Base-by-base conservation (phyloP, 2,329 filamentous ascomycete genomes). In the Ambrosiella cleistominuta region DNA sequence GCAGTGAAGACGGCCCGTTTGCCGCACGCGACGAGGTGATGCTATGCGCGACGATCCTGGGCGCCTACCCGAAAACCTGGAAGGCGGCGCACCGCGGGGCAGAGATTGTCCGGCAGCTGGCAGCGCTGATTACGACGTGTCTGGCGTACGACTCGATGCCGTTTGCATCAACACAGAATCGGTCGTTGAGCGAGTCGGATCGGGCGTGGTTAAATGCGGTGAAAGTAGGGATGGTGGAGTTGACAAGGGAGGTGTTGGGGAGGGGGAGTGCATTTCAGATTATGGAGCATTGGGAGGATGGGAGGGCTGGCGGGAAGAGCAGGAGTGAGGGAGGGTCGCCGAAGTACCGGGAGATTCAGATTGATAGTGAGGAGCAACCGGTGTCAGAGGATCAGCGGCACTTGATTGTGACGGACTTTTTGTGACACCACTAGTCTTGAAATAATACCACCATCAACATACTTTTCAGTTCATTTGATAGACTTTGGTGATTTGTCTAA, bases 271-370 rank as follows among this genome's bases (percentile, higher is more conserved):
- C 44, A 8, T 58, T 58, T 49, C 36, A 39, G 19, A 19, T 54
- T n/a, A 58, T 54, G 57, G 57, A 58, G 36, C 39, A 58, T 39
- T 58, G 57, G 51, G 57, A 54, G 51, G 57, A 38, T 9, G 27
- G 13, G 17, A 12, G n/a, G 5, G 56, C 15, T 7, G 50, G 35
- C 15, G n/a, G n/a, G 38, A 11, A 40, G 38, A 19, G 52, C 11
- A n/a, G 42, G 12, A 50, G 27, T 57, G 56, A n/a, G n/a, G 12
- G 47, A 3, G 13, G 17, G 39, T 35, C 40, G 15, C 19, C 44
- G 36, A 15, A 13, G 37, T 57, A 50, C n/a, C 27, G 45, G 36
- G 37, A 17, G 37, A 19, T 57, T 15, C 45, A 50, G 7, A 42
- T 54, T 42, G 38, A 54, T 27, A 19, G 13, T 35, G 38, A 44